Percentiles rank a stretch among this genome's conserved stretches.
These are phyloP conservation scores for Lophiostoma macrostomum DNA, from an alignment of 495 filamentous ascomycete species.

Conservation along the genomic window DNA sequence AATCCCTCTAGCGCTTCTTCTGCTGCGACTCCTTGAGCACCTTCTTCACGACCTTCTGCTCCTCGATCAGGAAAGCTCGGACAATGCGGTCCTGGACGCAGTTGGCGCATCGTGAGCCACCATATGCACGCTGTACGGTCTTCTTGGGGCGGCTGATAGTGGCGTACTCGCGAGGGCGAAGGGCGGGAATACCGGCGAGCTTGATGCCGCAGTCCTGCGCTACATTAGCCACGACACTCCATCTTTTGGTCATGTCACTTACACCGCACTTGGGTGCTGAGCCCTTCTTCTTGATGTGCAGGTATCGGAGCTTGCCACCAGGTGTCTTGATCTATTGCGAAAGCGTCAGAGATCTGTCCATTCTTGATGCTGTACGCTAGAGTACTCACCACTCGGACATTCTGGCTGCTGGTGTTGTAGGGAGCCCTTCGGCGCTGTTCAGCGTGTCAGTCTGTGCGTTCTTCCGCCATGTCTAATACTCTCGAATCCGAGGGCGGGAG, in stretches of 20 bases:
- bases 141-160: conserved; percentile 96
- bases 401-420: conserved; percentile 97
- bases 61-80: conserved; percentile 92
- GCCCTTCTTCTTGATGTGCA: conserved; percentile 98
- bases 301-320: conserved; percentile 86
- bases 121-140: conserved; percentile 96
- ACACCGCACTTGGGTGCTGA: conserved; percentile 98
- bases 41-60: conserved; percentile 99
- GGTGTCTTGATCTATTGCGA: conserved; percentile 58
- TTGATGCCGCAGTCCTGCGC: conserved; percentile 63
- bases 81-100: conserved; percentile 97
- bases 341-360: neutral
- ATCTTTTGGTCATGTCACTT: conserved; percentile 48
- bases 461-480: conserved; percentile 4
- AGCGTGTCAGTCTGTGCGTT: conserved; percentile 16
- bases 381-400: conserved; percentile 76
- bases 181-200: conserved; percentile 88
- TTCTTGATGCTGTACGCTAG: neutral
- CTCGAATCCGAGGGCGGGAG: neutral
- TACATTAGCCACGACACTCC: neutral
- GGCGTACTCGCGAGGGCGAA: conserved; percentile 95
- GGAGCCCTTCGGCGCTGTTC: conserved; percentile 45
- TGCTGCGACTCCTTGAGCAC: conserved; percentile 91
- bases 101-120: conserved; percentile 95
- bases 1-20: conserved; percentile 62